Conservation (phyloP, 73 alveolate species). For the Tetrahymena malaccensis region DNA sequence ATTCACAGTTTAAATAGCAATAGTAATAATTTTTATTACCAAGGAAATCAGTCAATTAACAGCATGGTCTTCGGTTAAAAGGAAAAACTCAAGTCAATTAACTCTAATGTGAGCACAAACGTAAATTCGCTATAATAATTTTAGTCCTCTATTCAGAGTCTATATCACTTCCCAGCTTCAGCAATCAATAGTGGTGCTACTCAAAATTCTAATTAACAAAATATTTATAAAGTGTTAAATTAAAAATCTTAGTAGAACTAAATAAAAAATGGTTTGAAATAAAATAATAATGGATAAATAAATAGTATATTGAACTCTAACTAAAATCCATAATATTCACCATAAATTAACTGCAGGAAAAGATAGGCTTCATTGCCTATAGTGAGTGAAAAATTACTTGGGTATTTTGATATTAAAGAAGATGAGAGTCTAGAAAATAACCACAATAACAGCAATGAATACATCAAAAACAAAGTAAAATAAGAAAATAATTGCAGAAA, state of each 20-base stretch:
- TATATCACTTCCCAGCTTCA: not conserved
- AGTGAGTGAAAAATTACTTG: not conserved
- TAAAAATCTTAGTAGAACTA: not conserved
- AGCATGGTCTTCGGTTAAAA: not conserved
- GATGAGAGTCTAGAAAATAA: not conserved
- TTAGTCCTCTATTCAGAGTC: not conserved
- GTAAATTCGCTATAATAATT: not conserved
- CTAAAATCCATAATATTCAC: not conserved
- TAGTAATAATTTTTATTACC: not conserved
- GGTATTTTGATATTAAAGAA: not conserved
- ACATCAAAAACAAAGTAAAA: not conserved
- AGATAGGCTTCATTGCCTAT: not conserved
- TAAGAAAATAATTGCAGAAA: not conserved
- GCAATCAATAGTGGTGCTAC: not conserved
- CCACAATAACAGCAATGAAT: not conserved
- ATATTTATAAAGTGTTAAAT: not conserved
- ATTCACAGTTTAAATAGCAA: not conserved
- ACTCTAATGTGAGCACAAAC: not conserved
- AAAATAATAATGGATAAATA: not conserved
- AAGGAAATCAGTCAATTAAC: not conserved
- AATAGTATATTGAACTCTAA: not conserved
- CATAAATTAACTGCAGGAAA: not conserved
- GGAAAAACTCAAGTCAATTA: not conserved
- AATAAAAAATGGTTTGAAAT: not conserved
- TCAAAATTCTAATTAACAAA: not conserved